phyloP scores from a whole-genome alignment of 805 yeast genomes.

The Yarrowia sp. region DNA sequence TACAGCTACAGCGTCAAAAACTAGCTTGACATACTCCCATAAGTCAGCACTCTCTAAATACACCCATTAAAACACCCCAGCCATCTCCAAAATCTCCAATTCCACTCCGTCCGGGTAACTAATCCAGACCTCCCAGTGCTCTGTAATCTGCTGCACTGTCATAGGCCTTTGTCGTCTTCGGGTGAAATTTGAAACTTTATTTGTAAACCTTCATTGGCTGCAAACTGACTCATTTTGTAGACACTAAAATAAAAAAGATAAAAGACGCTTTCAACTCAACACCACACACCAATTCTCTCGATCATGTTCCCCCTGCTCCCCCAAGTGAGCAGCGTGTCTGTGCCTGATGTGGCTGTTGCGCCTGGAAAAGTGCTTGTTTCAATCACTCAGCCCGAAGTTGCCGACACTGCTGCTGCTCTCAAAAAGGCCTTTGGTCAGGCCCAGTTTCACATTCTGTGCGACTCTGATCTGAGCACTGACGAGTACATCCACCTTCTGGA shows the following conservation, averaged over 20 bases:
- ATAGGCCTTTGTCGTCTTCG: too few species aligned
- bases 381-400: neutral
- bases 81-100: too few species aligned
- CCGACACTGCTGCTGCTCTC: neutral
- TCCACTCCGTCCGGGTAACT: too few species aligned
- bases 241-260: neutral
- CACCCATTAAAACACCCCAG: too few species aligned
- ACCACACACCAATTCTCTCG: neutral
- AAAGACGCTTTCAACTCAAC: neutral
- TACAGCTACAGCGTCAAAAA: too few species aligned
- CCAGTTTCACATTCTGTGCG: slow-evolving; percentile 23
- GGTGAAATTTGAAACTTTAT: too few species aligned
- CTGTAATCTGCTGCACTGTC: too few species aligned
- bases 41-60: too few species aligned
- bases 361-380: slow-evolving; percentile 17
- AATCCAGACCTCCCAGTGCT: too few species aligned
- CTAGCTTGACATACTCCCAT: too few species aligned
- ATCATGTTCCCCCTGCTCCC: slow-evolving; percentile 24
- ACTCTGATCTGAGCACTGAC: slow-evolving; percentile 40
- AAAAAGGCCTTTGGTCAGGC: slow-evolving; percentile 25
- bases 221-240: neutral
- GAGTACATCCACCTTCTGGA: slow-evolving; percentile 54
- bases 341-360: slow-evolving; percentile 1
- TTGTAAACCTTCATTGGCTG: too few species aligned
- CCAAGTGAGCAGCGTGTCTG: neutral